A percentile compares a stretch with the other conserved stretches of the same genome.
Conservation (phyloP, 2,329 filamentous ascomycete species). For the Monosporascus cannonballus region DNA sequence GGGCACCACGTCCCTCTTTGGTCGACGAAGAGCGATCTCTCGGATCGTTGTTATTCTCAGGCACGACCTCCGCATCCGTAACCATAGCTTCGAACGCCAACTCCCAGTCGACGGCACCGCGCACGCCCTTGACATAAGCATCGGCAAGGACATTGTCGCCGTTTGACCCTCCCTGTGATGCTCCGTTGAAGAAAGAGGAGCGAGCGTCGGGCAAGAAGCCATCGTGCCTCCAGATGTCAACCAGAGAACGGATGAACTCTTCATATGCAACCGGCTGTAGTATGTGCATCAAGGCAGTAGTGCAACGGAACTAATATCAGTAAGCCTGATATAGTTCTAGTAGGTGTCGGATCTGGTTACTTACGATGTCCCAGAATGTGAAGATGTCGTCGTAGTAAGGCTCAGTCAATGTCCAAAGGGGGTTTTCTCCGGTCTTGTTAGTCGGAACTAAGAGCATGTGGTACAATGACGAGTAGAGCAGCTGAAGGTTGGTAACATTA, state of each 20-base stretch:
- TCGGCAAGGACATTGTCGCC: conserved; percentile 68
- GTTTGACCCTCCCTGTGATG: conserved; percentile 64
- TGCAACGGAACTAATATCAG: conserved; percentile 52
- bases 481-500: conserved; percentile 46
- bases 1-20: conserved; percentile 61
- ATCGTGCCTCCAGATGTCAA: conserved; percentile 62
- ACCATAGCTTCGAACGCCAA: conserved; percentile 58
- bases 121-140: conserved; percentile 63
- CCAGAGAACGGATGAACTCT: conserved; percentile 59
- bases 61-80: conserved; percentile 59
- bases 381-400: conserved; percentile 69
- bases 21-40: conserved; percentile 54
- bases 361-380: conserved; percentile 55
- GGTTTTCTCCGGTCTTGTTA: conserved; percentile 67
- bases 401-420: conserved; percentile 55
- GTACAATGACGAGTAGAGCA: conserved; percentile 64
- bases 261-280: conserved; percentile 57
- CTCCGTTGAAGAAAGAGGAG: conserved; percentile 64
- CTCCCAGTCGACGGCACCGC: conserved; percentile 57
- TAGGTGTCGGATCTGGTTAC: conserved; percentile 11
- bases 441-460: conserved; percentile 65
- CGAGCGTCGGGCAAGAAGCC: conserved; percentile 61
- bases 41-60: conserved; percentile 52
- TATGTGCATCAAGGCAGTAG: conserved; percentile 59
- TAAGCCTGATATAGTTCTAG: conserved; percentile 2